Conservation (phyloP, 202 grass and related monocot species). For the Brachypodium distachyon region DNA sequence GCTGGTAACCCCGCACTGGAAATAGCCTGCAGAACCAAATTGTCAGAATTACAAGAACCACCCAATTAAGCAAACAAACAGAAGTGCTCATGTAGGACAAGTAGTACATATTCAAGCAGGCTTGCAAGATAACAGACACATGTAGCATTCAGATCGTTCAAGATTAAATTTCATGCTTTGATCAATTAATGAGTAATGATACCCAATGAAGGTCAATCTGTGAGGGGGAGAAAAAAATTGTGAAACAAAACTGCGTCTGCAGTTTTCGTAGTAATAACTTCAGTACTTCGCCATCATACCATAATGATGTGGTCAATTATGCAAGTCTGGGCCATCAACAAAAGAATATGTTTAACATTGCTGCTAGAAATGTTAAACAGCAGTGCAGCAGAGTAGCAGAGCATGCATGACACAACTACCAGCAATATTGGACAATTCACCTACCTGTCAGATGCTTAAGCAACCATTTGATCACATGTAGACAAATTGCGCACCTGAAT, state of each 20-base stretch:
- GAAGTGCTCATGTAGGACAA: not conserved
- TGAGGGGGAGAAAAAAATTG: not conserved
- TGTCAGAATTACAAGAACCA: not conserved
- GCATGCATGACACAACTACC: too few relatives aligned
- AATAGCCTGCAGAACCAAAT: slow-evolving; percentile 27
- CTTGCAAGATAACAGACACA: not conserved
- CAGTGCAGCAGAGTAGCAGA: not conserved
- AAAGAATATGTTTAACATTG: not conserved
- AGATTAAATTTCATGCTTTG: not conserved
- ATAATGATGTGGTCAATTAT: not conserved
- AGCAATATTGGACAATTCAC: too few relatives aligned
- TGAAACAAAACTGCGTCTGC: not conserved
- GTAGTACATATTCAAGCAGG: not conserved
- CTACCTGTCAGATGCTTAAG: not conserved
- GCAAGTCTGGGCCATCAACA: not conserved
- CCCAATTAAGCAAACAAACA: not conserved
- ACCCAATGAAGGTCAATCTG: not conserved
- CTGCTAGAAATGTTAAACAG: not conserved
- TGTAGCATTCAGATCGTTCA: not conserved
- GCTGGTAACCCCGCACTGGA: slow-evolving; percentile 13
- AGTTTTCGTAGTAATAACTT: not conserved
- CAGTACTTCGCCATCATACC: not conserved
- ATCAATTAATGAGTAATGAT: not conserved
- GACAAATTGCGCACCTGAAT: slow-evolving; percentile 2
- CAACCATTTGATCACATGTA: not conserved